Evolutionary conservation across 768 basidiomycete genomes (phyloP).

Genomic region (Cystofilobasidium capitatum): DNA sequence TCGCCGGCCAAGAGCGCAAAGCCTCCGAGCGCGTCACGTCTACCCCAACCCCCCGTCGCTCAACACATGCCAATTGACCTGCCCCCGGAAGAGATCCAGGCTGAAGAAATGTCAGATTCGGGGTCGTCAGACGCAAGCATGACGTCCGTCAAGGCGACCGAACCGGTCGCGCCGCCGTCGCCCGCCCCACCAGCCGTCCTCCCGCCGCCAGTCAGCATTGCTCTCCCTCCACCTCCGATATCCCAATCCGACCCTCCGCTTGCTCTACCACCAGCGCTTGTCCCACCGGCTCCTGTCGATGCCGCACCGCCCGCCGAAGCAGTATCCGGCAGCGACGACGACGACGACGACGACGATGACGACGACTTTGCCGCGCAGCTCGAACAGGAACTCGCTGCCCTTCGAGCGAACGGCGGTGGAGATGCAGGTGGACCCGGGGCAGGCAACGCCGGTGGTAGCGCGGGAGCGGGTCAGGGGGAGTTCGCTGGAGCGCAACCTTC

Average conservation of each 20-base stretch:
- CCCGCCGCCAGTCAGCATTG: too few relatives aligned
- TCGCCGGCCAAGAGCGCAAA: background rate
- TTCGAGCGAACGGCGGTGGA: background rate
- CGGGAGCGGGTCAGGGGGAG: background rate
- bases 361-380: constrained; percentile 20
- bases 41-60: background rate
- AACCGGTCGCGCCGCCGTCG: background rate
- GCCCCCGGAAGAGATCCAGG: background rate
- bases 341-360: constrained; percentile 19
- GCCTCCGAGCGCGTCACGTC: background rate
- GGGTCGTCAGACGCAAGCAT: background rate
- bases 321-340: background rate
- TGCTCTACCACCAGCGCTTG: background rate
- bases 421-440: background rate
- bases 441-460: background rate
- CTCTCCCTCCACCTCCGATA: background rate
- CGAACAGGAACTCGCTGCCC: constrained; percentile 14
- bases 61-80: background rate
- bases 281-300: background rate
- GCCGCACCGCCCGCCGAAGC: background rate
- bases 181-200: background rate
- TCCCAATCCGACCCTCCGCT: background rate
- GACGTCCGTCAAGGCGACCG: background rate
- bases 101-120: background rate
- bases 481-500: background rate